Base-by-base conservation (phyloP, 768 basidiomycete species). In the Neoboletus subvelutipes region DNA sequence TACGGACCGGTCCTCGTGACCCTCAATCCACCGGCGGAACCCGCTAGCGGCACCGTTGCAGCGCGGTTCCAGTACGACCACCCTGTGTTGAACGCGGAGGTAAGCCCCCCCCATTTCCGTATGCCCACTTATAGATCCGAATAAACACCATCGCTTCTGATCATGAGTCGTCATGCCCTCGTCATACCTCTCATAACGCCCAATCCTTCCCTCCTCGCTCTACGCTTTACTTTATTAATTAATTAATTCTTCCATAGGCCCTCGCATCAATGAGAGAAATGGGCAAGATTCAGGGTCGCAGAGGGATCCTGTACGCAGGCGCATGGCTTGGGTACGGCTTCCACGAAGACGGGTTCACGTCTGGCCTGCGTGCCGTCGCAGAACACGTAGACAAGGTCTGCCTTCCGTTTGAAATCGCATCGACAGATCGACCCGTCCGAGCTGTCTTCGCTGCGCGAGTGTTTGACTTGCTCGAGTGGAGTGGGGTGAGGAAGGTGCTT, bases 281-380 rank as follows among this genome's bases (percentile, higher is more conserved):
- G 67, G 66, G 67, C 48, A 67, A 64, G 17, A 90, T 90, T 54
- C 88, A 91, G 71, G 81, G 82, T 63, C 78, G 64, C 45, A 78
- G 86, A 10, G 79, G 80, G 5, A 79, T 90, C 61, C 79, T 84
- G 9, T 87, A 78, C 65, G 86, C 76, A 3, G 87, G 88, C 11
- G 89, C 89, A 26, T 92, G 86, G 76, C 78, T 85, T 45, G 82
- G 82, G 55, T 90, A 89, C 63, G 89, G 88, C 18, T 90, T 92
- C 77, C 89, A 92, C 72, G 88, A 91, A 71, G 90, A 90, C 64
- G 88, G 86, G 3, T 90, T 90, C 67, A 72, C 79, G 3, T 73
- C 76, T 1, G 79, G 78, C 9, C 63, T 80, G 34, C 68, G 69
- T 46, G 74, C 70, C 12, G 74, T 68, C 4, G 75, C 58, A 6